Evolutionary conservation across 1,284 basidiomycete genomes (phyloP), one percentile per base, ranked within the genome.

Genomic region (Trichosporon sp.): DNA sequence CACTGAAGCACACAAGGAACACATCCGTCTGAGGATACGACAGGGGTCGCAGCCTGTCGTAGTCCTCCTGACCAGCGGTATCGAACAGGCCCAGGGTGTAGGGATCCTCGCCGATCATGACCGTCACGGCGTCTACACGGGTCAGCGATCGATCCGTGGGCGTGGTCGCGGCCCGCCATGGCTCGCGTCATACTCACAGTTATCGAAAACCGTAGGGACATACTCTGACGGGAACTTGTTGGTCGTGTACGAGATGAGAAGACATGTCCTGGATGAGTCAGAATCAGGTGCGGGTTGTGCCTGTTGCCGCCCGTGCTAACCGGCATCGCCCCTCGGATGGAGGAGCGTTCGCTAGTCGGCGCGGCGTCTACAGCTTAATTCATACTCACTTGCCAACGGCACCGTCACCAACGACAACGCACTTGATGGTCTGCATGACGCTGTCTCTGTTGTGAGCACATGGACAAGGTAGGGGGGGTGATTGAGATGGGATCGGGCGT

Each of bases 11-110:
- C 78, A 99, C 96, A 71, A 99, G 89, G 89, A 99, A 99, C 70
- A 99, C 96, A 81, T 99, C 97, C 76, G 96, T 99, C 87, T 99
- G 96, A 32, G 96, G 96, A 88, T 99, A 99, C 81, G 96, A 98
- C 86, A 99, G 87, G 79, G 96, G 96, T 81, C 97, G 92, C 76
- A 99, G 91, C 79, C 96, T 92, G 85, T 99, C 97, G 85, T 99
- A 99, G 89, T 99, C 96, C 88, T 99, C 96, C 88, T 99, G 96
- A 84, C 96, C 93, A 78, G 96, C 96, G 73, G 96, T 99, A 88
- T 99, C 96, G 85, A 99, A 99, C 74, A 99, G 86, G 71, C 97
- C 97, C 78, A 99, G 87, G 73, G 97, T 99, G 87, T 98, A 98
- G 68, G 96, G 96, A 86, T 98, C 96, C 83, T 98, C 97, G 71